Evolutionary conservation across 1,284 basidiomycete species (phyloP).

Genomic region (Cutaneotrichosporon cutaneum): DNA sequence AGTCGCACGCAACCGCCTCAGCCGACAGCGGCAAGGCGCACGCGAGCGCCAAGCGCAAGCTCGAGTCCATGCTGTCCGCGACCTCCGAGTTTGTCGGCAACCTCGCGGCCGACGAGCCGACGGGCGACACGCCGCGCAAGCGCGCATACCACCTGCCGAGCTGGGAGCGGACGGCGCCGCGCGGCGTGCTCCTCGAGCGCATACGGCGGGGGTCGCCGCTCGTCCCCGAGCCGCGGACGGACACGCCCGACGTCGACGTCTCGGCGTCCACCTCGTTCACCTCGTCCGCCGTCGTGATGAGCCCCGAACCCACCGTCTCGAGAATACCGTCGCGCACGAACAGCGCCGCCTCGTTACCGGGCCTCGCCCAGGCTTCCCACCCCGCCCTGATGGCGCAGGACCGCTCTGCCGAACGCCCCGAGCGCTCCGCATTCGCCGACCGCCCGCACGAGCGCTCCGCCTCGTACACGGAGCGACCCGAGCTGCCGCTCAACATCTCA

Average conservation of each 20-base stretch:
- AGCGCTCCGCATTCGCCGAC: not conserved
- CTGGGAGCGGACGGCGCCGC: slow-evolving; percentile 48
- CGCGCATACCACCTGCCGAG: slow-evolving; percentile 44
- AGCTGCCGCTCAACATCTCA: not conserved
- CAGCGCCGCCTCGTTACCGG: not conserved
- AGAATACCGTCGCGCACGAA: not conserved
- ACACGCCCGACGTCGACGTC: not conserved
- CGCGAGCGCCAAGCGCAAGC: slow-evolving; percentile 23
- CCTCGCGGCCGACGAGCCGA: slow-evolving; percentile 53
- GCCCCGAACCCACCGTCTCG: not conserved
- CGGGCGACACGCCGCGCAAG: slow-evolving; percentile 55
- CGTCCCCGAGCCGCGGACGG: not conserved
- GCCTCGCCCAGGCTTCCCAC: not conserved
- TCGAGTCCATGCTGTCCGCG: slow-evolving; percentile 34
- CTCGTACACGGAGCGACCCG: not conserved
- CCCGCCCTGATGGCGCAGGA: not conserved
- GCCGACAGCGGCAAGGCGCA: slow-evolving; percentile 26
- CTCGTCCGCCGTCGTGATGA: not conserved
- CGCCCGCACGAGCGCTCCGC: not conserved
- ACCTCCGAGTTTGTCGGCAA: slow-evolving; percentile 42
- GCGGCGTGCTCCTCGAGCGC: slow-evolving; percentile 34
- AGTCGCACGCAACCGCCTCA: slow-evolving; percentile 33
- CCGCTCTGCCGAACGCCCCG: not conserved
- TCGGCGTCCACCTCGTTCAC: not conserved
- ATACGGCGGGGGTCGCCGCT: slow-evolving; percentile 12